Evolutionary conservation across 2,329 filamentous ascomycete species (phyloP).

Genomic region (Phialocephala sp.): DNA sequence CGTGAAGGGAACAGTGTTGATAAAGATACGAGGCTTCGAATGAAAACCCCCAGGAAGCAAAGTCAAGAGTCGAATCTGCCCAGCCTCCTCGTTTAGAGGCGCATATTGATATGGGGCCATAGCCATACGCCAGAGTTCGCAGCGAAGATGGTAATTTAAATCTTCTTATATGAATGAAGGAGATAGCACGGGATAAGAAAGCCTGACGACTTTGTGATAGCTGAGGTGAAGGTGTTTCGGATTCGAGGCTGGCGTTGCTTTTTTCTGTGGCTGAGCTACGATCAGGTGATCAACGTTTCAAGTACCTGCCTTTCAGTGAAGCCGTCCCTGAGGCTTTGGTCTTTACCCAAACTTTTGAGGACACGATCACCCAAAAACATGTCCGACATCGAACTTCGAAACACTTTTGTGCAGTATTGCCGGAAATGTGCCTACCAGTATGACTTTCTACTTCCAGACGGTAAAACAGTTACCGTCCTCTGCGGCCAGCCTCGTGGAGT

Average conservation of each 20-base stretch:
- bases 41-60: background rate
- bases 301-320: no score
- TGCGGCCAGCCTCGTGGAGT: constrained; percentile 6
- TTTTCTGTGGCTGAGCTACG: no score
- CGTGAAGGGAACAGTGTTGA: background rate
- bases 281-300: no score
- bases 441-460: background rate
- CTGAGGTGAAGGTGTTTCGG: no score
- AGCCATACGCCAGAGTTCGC: no score
- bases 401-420: background rate
- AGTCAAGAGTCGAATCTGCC: background rate
- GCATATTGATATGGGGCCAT: background rate
- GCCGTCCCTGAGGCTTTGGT: no score
- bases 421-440: background rate
- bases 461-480: background rate
- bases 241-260: no score
- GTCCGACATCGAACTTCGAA: background rate
- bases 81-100: background rate
- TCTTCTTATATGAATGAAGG: no score
- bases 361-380: background rate
- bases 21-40: background rate
- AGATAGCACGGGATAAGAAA: no score
- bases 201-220: no score
- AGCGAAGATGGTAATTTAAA: no score
- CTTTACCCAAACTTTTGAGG: no score